Conservation (phyloP, 345 rosid genomes). For the Zanthoxylum bungeanum region DNA sequence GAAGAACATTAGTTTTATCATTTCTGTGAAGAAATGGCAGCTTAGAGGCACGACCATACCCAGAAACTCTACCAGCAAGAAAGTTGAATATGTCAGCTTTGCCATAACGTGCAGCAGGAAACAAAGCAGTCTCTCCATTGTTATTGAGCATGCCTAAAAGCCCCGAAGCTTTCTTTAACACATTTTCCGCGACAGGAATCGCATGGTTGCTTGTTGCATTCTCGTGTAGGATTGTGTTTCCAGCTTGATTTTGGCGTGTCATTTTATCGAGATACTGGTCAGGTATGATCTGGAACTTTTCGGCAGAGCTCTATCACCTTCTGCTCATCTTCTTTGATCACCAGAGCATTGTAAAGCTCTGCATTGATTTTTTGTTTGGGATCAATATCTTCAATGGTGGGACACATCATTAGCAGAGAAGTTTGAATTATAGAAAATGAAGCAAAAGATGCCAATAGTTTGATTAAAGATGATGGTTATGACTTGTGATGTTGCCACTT, state of each 20-base stretch:
- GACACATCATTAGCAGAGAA: background rate
- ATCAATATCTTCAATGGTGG: background rate
- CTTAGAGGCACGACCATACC: background rate
- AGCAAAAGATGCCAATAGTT: background rate
- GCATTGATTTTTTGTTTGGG: background rate
- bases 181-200: background rate
- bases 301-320: background rate
- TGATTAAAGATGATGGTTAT: background rate
- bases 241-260: background rate
- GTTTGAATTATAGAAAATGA: background rate
- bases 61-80: background rate
- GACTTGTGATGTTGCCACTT: background rate
- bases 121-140: constrained; percentile 9
- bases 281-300: background rate
- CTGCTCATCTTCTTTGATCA: background rate
- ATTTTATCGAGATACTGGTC: background rate
- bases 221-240: constrained; percentile 24
- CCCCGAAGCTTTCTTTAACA: background rate
- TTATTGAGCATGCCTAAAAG: background rate
- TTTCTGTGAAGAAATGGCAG: background rate
- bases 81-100: background rate
- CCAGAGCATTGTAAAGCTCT: background rate
- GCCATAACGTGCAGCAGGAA: background rate
- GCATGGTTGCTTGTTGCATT: constrained; percentile 10
- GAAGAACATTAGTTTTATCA: constrained; percentile 21